Conservation (phyloP, 2,329 filamentous ascomycete genomes). For the Penicillium italicum region DNA sequence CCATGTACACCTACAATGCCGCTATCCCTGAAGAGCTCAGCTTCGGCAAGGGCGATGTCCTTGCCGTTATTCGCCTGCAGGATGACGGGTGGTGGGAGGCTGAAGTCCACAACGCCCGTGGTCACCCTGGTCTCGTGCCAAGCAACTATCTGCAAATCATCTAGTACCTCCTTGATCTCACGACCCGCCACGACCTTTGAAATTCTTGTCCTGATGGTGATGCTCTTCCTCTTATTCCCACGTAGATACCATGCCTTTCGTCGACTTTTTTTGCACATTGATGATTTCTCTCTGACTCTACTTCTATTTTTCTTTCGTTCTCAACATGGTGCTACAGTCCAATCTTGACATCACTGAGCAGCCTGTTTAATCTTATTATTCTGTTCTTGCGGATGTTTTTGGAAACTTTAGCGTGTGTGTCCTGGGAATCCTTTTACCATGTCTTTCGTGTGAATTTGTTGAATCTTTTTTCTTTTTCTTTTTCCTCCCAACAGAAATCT, state of each 20-base stretch:
- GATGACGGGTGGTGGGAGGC: conserved; percentile 99
- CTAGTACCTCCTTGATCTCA: conserved; percentile 28
- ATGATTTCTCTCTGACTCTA: conserved; percentile 10
- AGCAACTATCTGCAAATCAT: conserved; percentile 65
- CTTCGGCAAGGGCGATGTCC: conserved; percentile 86
- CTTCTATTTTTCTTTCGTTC: conserved; percentile 7
- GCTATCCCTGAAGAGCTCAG: conserved; percentile 93
- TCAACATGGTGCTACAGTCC: neutral
- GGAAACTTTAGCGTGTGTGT: conserved; percentile 16
- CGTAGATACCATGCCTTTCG: conserved; percentile 22
- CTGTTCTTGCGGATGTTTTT: conserved; percentile 9
- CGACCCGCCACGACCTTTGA: conserved; percentile 25
- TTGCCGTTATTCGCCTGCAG: conserved; percentile 84
- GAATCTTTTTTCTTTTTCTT: neutral
- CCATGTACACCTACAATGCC: conserved; percentile 89
- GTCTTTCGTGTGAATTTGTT: conserved; percentile 1
- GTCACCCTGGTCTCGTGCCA: conserved; percentile 57
- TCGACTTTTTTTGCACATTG: conserved; percentile 19
- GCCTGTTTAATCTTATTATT: conserved; percentile 9
- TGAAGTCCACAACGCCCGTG: conserved; percentile 65
- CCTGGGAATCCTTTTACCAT: conserved; percentile 5
- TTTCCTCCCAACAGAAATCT: conserved; percentile 5
- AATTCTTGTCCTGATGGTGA: conserved; percentile 20
- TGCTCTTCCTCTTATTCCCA: conserved; percentile 15
- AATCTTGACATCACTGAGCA: conserved; percentile 3